Conservation (phyloP, 331 rosid species). For the Malus hybrid region DNA sequence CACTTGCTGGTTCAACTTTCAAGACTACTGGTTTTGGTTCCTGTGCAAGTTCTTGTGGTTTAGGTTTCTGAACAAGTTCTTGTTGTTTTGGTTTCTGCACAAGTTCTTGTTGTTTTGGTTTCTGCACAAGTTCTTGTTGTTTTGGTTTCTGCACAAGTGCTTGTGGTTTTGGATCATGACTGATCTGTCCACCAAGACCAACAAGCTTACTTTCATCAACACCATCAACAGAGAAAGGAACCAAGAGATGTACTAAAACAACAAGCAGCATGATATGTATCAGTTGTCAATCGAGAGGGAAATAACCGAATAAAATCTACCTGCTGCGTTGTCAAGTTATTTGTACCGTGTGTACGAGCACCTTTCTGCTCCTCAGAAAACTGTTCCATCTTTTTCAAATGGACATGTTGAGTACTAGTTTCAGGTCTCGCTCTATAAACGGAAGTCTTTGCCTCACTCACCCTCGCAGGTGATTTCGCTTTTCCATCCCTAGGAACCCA, state of each 20-base stretch:
- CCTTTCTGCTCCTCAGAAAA: not conserved
- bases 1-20: not conserved
- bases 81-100: not conserved
- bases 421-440: not conserved
- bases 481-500: slow-evolving; percentile 16
- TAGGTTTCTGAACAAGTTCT: not conserved
- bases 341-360: not conserved
- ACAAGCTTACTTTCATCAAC: not conserved
- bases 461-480: slow-evolving; percentile 1
- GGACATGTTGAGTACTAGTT: not conserved
- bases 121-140: not conserved
- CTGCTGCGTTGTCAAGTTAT: not conserved
- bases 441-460: not conserved
- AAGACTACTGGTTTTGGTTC: not conserved
- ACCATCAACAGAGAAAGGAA: not conserved
- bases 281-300: not conserved
- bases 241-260: not conserved
- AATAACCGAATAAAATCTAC: not conserved
- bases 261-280: not conserved
- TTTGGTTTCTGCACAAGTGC: not conserved
- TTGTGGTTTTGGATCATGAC: not conserved
- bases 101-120: not conserved
- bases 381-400: not conserved
- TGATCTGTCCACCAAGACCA: slow-evolving; percentile 11
- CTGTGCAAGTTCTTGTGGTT: not conserved